Evolutionary conservation across 1,139 yeast genomes (phyloP).

Genomic region (Hyphopichia khmerensis): DNA sequence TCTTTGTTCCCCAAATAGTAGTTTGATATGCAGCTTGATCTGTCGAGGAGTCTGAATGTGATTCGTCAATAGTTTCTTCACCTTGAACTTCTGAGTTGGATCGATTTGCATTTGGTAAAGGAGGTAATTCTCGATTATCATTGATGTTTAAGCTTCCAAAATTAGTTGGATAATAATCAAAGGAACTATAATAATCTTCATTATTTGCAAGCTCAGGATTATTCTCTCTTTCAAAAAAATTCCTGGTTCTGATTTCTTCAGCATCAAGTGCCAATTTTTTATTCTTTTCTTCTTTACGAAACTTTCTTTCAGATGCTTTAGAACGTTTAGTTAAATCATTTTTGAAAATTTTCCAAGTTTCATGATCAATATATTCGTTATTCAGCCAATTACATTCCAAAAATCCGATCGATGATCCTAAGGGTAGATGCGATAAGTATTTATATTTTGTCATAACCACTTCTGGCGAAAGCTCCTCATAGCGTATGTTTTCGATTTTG

Average conservation of each 20-base stretch:
- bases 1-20: slow-evolving; percentile 63
- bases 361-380: slow-evolving; percentile 41
- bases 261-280: slow-evolving; percentile 58
- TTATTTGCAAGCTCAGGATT: slow-evolving; percentile 21
- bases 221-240: slow-evolving; percentile 61
- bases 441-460: slow-evolving; percentile 60
- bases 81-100: slow-evolving; percentile 1
- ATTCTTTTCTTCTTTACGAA: slow-evolving; percentile 65
- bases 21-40: slow-evolving; percentile 21
- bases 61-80: slow-evolving; percentile 7
- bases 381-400: slow-evolving; percentile 81
- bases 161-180: slow-evolving; percentile 13
- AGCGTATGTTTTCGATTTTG: slow-evolving; percentile 67
- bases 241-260: slow-evolving; percentile 57
- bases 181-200: slow-evolving; percentile 9
- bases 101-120: slow-evolving; percentile 11
- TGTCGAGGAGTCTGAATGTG: slow-evolving; percentile 10
- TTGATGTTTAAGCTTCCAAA: slow-evolving; percentile 33
- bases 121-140: slow-evolving; percentile 28
- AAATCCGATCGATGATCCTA: slow-evolving; percentile 81
- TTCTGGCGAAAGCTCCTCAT: slow-evolving; percentile 58
- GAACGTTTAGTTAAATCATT: slow-evolving; percentile 63
- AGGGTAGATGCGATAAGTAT: slow-evolving; percentile 77
- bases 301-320: slow-evolving; percentile 50
- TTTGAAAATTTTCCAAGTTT: slow-evolving; percentile 55